Conservation (phyloP, 768 basidiomycete species). For the Termitomyces eurrhizus region DNA sequence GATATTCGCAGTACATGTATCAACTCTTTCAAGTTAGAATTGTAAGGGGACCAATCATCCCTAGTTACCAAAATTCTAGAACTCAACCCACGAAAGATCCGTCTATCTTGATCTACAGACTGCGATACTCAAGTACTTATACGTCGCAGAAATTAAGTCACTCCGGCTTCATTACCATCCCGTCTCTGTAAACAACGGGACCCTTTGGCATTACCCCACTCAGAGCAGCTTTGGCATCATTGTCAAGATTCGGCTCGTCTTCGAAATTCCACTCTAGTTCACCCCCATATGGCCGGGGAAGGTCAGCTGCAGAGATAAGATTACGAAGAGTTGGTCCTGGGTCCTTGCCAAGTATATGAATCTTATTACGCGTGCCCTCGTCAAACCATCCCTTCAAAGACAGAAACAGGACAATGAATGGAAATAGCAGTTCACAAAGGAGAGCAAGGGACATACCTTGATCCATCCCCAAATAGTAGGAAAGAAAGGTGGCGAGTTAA, state of each 20-base stretch:
- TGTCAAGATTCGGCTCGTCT: slow-evolving; percentile 64
- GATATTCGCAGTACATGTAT: not conserved
- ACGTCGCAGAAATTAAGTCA: not conserved
- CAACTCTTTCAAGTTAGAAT: not conserved
- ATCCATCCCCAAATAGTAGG: slow-evolving; percentile 83
- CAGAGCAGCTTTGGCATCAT: slow-evolving; percentile 41
- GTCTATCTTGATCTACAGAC: not conserved
- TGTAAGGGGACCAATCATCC: no score
- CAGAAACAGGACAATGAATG: not conserved
- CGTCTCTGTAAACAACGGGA: slow-evolving; percentile 46
- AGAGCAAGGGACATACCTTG: slow-evolving; percentile 40
- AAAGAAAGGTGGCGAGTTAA: slow-evolving; percentile 83
- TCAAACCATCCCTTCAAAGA: slow-evolving; percentile 69
- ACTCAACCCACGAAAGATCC: no score
- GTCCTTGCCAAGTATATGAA: slow-evolving; percentile 67
- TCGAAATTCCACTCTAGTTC: slow-evolving; percentile 66
- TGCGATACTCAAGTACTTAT: not conserved
- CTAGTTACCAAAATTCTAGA: not conserved
- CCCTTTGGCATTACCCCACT: slow-evolving; percentile 52
- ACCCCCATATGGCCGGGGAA: slow-evolving; percentile 76
- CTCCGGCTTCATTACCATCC: slow-evolving; percentile 22
- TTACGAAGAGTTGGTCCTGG: slow-evolving; percentile 48
- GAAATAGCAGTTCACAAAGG: not conserved
- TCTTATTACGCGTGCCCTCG: slow-evolving; percentile 72
- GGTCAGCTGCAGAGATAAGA: slow-evolving; percentile 38